These are phyloP conservation scores for Physcomitrium patens DNA, from an alignment of 225 moss, liverwort and hornwort species.

Conservation along the genomic window DNA sequence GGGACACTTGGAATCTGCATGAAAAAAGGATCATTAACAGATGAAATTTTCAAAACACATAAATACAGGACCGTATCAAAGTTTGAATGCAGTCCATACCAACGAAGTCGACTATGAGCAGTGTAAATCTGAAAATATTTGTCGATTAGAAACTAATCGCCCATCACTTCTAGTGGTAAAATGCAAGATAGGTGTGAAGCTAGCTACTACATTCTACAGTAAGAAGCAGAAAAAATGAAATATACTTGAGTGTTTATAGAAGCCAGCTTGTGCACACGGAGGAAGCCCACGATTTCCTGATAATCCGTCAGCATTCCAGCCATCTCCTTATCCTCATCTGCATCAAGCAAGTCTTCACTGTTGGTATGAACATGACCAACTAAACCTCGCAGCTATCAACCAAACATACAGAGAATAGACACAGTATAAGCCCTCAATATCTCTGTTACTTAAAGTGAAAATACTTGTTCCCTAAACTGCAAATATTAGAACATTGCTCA, in stretches of 20 bases:
- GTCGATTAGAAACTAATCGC: not conserved
- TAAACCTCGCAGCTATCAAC: slow-evolving; percentile 18
- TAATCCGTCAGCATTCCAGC: slow-evolving; percentile 85
- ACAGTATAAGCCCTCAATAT: not conserved
- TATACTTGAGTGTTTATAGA: slow-evolving; percentile 86
- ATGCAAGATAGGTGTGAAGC: slow-evolving; percentile 16
- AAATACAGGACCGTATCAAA: slow-evolving; percentile 4
- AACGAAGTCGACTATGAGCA: too few relatives aligned
- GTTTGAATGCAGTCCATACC: not conserved
- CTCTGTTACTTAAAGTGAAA: not conserved
- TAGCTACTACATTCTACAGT: slow-evolving; percentile 9
- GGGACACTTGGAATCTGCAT: slow-evolving; percentile 73
- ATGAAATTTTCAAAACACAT: slow-evolving; percentile 4
- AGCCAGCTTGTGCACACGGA: slow-evolving; percentile 85
- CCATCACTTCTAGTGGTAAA: slow-evolving; percentile 9
- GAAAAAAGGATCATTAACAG: not conserved
- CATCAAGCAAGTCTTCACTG: slow-evolving; percentile 20
- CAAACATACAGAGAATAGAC: slow-evolving; percentile 18
- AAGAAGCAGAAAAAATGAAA: slow-evolving; percentile 16
- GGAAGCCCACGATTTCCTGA: slow-evolving; percentile 89
- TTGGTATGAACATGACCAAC: slow-evolving; percentile 25
- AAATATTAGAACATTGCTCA: slow-evolving; percentile 37
- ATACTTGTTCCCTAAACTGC: not conserved
- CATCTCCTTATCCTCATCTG: slow-evolving; percentile 93
- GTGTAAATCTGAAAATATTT: not conserved